A percentile compares a stretch with the other conserved stretches of the same genome.
These are phyloP conservation scores for Drosera spatulata DNA, from an alignment of 179 eudicot species.

Conservation along the genomic window DNA sequence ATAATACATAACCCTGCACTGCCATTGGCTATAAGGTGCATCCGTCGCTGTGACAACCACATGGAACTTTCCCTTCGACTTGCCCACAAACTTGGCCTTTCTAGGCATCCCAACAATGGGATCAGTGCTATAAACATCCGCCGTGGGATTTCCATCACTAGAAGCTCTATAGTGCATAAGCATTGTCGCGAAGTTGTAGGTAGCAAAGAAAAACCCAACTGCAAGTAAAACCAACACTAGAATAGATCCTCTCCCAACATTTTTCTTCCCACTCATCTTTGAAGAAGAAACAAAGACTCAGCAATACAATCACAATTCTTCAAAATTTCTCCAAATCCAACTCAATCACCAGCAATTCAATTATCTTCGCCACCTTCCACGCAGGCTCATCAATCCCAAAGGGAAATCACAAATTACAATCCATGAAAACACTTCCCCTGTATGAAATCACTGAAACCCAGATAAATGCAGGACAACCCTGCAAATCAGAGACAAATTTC, in stretches of 20 bases:
- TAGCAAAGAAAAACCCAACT: slow-evolving; percentile 28
- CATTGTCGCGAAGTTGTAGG: slow-evolving; percentile 40
- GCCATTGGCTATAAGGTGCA: slow-evolving; percentile 56
- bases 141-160: background rate
- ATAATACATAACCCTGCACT: slow-evolving; percentile 65
- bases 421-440: too few relatives aligned
- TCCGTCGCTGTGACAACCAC: slow-evolving; percentile 56
- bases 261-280: slow-evolving; percentile 21
- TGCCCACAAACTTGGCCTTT: slow-evolving; percentile 9
- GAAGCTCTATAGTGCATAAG: slow-evolving; percentile 12
- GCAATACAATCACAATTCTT: background rate
- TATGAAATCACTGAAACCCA: too few relatives aligned
- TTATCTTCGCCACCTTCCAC: too few relatives aligned
- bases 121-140: slow-evolving; percentile 15
- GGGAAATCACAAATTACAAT: too few relatives aligned
- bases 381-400: too few relatives aligned
- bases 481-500: too few relatives aligned
- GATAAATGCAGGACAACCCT: too few relatives aligned
- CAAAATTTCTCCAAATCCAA: background rate
- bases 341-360: background rate
- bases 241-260: slow-evolving; percentile 28
- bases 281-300: background rate
- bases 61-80: slow-evolving; percentile 25
- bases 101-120: slow-evolving; percentile 41
- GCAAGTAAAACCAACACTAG: slow-evolving; percentile 27